phyloP scores from a whole-genome alignment of 345 rosid genomes.

The Triadica sebifera region DNA sequence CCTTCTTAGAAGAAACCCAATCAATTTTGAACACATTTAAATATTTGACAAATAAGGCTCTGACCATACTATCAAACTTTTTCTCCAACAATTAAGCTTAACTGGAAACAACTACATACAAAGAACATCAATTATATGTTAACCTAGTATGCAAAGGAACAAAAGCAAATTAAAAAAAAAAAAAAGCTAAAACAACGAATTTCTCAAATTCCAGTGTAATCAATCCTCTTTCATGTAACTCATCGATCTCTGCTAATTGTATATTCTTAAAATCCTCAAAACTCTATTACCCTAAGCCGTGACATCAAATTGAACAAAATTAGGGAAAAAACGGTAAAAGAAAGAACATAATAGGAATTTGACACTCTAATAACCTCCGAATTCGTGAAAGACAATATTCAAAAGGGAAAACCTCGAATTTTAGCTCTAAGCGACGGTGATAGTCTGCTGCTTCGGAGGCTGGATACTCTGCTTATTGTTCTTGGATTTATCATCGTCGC shows the following conservation, averaged over 20 bases:
- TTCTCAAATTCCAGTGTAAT: no score
- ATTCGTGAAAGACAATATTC: not conserved
- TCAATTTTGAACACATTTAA: no score
- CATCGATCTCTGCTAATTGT: not conserved
- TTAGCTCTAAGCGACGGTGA: conserved; percentile 54
- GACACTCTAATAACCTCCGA: not conserved
- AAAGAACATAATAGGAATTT: not conserved
- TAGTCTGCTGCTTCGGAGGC: conserved; percentile 21
- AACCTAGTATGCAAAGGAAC: no score
- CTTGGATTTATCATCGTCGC: conserved; percentile 26
- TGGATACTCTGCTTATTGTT: conserved; percentile 27
- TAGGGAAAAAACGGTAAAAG: not conserved
- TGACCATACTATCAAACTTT: no score
- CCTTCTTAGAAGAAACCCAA: no score
- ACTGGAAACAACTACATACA: no score
- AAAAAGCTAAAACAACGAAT: no score
- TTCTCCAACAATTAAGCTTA: no score
- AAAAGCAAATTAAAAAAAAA: no score
- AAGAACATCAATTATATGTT: no score
- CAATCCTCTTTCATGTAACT: no score
- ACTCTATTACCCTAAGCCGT: not conserved
- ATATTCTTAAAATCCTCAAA: not conserved
- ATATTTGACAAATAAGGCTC: no score
- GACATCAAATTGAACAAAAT: not conserved
- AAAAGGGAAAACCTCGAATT: not conserved